These are phyloP conservation scores for Spathaspora passalidarum DNA, from an alignment of 805 yeast species.

Conservation along the genomic window DNA sequence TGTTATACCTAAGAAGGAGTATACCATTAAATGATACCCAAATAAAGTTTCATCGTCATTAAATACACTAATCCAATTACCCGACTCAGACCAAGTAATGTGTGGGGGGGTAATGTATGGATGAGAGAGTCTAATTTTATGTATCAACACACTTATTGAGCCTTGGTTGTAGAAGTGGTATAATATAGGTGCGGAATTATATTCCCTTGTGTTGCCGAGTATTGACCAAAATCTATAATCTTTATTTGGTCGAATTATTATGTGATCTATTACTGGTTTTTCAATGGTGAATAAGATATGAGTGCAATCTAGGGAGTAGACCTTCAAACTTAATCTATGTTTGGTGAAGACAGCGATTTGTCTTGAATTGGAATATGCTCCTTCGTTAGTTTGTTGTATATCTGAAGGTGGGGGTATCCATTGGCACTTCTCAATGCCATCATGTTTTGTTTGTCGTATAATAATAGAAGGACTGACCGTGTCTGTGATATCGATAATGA, in stretches of 20 bases:
- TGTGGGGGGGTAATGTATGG: slow-evolving; percentile 11
- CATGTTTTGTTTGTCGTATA: slow-evolving; percentile 24
- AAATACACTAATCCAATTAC: slow-evolving; percentile 32
- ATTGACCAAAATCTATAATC: slow-evolving; percentile 29
- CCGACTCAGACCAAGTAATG: slow-evolving; percentile 31
- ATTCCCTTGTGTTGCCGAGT: slow-evolving; percentile 21
- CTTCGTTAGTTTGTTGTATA: slow-evolving; percentile 12
- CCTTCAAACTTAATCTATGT: slow-evolving; percentile 22
- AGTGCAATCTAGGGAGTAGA: slow-evolving; percentile 37
- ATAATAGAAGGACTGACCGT: slow-evolving; percentile 24
- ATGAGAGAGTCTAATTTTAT: slow-evolving; percentile 10
- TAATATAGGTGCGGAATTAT: slow-evolving; percentile 15
- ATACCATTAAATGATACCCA: slow-evolving; percentile 23
- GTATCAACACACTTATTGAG: slow-evolving; percentile 23
- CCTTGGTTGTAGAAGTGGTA: slow-evolving; percentile 34
- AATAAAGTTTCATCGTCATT: slow-evolving; percentile 18
- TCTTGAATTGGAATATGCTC: slow-evolving; percentile 31
- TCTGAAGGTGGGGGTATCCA: slow-evolving; percentile 31
- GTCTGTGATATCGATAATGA: slow-evolving; percentile 21
- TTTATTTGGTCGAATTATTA: slow-evolving; percentile 17
- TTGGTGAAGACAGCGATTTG: slow-evolving; percentile 32
- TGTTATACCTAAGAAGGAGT: background rate
- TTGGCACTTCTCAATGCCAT: slow-evolving; percentile 28
- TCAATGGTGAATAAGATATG: slow-evolving; percentile 28
- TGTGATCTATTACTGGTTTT: slow-evolving; percentile 24